Evolutionary conservation across 257 asterid genomes (phyloP).

Genomic region (Plectranthus barbatus): DNA sequence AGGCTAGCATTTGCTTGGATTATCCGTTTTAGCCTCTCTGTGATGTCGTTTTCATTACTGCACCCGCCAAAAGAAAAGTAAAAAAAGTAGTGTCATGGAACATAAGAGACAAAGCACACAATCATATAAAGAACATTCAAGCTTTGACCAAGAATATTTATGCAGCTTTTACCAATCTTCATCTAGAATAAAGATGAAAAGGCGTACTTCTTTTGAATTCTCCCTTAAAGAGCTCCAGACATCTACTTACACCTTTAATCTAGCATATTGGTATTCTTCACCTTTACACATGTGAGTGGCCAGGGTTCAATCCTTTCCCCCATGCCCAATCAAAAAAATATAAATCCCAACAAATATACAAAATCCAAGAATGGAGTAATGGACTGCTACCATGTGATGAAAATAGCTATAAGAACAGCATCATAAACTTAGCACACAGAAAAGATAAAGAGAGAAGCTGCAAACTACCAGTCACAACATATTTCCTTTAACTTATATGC

Average conservation of each 20-base stretch:
- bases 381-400: neutral
- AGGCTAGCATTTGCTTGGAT: conserved; percentile 70
- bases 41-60: conserved; percentile 91
- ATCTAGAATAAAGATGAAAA: neutral
- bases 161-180: neutral
- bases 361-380: neutral
- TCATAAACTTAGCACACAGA: neutral
- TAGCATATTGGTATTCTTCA: no score
- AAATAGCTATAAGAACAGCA: neutral
- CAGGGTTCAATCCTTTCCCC: no score
- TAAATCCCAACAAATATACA: neutral
- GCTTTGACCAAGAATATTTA: neutral
- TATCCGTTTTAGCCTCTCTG: conserved; percentile 68
- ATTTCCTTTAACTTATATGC: neutral
- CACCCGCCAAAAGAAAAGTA: conserved; percentile 21
- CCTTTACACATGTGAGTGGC: no score
- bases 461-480: neutral
- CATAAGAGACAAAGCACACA: neutral
- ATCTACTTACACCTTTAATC: neutral
- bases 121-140: neutral
- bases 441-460: neutral
- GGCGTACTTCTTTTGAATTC: neutral
- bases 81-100: neutral
- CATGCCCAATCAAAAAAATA: no score
- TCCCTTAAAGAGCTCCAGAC: neutral